A percentile compares a stretch with the other conserved stretches of the same genome.
Evolutionary conservation across 2,329 filamentous ascomycete genomes (phyloP).

Genomic region (Aspergillus felis): DNA sequence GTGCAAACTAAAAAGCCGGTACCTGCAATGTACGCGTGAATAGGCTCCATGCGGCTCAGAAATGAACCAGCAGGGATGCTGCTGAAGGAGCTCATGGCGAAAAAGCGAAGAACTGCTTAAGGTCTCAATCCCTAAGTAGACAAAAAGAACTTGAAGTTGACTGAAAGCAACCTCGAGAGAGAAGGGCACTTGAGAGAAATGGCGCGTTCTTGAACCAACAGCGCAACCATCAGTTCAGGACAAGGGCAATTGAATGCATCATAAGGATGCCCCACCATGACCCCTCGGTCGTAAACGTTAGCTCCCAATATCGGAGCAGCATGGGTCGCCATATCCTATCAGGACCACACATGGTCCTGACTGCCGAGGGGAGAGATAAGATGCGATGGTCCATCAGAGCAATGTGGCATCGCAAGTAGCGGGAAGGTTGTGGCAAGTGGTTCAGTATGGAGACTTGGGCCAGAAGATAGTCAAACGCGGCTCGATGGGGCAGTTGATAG

Average conservation of each 20-base stretch:
- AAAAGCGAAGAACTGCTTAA: background rate
- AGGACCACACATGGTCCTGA: constrained; percentile 30
- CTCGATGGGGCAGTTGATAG: background rate
- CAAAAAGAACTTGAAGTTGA: constrained; percentile 7
- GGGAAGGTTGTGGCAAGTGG: background rate
- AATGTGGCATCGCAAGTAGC: background rate
- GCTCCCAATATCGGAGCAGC: constrained; percentile 8
- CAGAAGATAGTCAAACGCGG: background rate
- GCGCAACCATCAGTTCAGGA: constrained; percentile 2
- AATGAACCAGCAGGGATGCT: constrained; percentile 8
- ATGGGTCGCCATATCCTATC: constrained; percentile 25
- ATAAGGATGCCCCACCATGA: constrained; percentile 14
- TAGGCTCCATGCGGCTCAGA: constrained; percentile 22
- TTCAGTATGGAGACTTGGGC: background rate
- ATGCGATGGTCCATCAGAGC: background rate
- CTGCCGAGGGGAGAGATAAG: constrained; percentile 6
- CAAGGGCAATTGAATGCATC: constrained; percentile 8
- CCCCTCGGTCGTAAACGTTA: constrained; percentile 12
- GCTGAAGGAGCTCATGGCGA: constrained; percentile 13
- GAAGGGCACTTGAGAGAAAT: background rate
- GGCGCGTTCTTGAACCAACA: constrained; percentile 20
- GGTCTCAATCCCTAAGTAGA: constrained; percentile 4
- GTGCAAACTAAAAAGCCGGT: constrained; percentile 32
- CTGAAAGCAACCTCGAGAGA: constrained; percentile 5
- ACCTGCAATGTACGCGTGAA: constrained; percentile 32